Conservation (phyloP, 2,329 filamentous ascomycete genomes). For the Cordyceps farinosa region DNA sequence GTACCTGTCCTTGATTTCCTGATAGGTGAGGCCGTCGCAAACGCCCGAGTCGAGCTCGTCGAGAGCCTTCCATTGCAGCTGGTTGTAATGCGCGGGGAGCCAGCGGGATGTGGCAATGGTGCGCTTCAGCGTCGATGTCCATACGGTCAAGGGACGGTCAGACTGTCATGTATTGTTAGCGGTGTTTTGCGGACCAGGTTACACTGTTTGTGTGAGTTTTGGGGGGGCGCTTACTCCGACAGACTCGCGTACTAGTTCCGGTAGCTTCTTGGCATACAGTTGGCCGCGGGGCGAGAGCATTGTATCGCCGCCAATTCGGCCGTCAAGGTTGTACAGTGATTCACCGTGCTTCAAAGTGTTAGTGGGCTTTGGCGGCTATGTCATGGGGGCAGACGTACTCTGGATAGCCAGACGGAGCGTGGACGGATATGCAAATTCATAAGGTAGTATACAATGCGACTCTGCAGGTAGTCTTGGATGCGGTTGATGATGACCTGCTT, state of each 20-base stretch:
- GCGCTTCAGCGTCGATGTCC: slow-evolving; percentile 64
- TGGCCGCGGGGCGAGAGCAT: slow-evolving; percentile 82
- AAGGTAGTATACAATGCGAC: slow-evolving; percentile 93
- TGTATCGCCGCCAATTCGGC: slow-evolving; percentile 90
- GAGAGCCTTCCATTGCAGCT: slow-evolving; percentile 96
- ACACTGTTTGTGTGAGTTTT: slow-evolving; percentile 25
- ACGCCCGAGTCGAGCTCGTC: slow-evolving; percentile 96
- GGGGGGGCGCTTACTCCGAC: slow-evolving; percentile 63
- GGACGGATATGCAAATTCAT: slow-evolving; percentile 99
- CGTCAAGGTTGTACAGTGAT: slow-evolving; percentile 84
- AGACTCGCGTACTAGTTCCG: slow-evolving; percentile 78
- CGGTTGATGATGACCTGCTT: slow-evolving; percentile 97
- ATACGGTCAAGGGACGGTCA: slow-evolving; percentile 58
- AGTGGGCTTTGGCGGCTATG: background rate
- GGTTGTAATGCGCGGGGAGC: slow-evolving; percentile 78
- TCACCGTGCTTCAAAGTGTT: slow-evolving; percentile 70
- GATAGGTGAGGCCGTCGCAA: slow-evolving; percentile 94
- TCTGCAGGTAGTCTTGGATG: slow-evolving; percentile 95
- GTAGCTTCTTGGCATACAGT: slow-evolving; percentile 79
- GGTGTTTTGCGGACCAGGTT: background rate
- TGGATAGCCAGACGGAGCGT: slow-evolving; percentile 91
- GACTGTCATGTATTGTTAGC: slow-evolving; percentile 37
- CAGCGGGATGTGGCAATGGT: slow-evolving; percentile 90
- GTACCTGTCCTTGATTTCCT: slow-evolving; percentile 85
- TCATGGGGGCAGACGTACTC: slow-evolving; percentile 53